These are phyloP conservation scores for Clonostachys sp. DNA, from an alignment of 2,329 filamentous ascomycete genomes.

Conservation along the genomic window DNA sequence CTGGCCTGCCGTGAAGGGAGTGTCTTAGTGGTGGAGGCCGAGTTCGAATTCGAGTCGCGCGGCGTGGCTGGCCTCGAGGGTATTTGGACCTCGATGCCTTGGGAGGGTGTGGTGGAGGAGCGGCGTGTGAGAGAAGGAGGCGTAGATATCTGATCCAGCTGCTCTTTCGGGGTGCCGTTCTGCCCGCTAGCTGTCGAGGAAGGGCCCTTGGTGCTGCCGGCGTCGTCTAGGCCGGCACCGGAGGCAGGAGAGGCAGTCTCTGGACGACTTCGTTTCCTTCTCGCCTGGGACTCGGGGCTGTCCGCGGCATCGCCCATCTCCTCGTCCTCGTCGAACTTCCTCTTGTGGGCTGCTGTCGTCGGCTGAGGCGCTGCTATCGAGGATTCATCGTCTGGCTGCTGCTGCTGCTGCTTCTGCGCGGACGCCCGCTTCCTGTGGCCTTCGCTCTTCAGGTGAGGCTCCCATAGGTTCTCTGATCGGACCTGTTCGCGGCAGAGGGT, in stretches of 20 bases:
- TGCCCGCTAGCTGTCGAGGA: too few relatives aligned
- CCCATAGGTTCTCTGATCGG: slow-evolving; percentile 65
- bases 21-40: slow-evolving; percentile 23
- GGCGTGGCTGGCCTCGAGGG: slow-evolving; percentile 61
- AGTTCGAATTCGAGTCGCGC: slow-evolving; percentile 32
- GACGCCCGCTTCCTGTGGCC: slow-evolving; percentile 33
- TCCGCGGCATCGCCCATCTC: slow-evolving; percentile 24
- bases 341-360: slow-evolving; percentile 16
- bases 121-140: slow-evolving; percentile 39
- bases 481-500: slow-evolving; percentile 59
- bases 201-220: slow-evolving; percentile 7
- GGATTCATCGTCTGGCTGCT: slow-evolving; percentile 11
- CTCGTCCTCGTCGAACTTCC: slow-evolving; percentile 23
- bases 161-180: slow-evolving; percentile 13
- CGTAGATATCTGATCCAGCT: slow-evolving; percentile 13
- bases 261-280: slow-evolving; percentile 41
- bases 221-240: slow-evolving; percentile 10
- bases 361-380: slow-evolving; percentile 5
- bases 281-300: slow-evolving; percentile 14
- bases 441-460: slow-evolving; percentile 49
- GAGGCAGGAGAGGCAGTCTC: slow-evolving; percentile 17
- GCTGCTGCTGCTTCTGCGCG: slow-evolving; percentile 7
- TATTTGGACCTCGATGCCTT: slow-evolving; percentile 57
- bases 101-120: slow-evolving; percentile 45
- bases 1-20: slow-evolving; percentile 21